Evolutionary conservation across 2,329 filamentous ascomycete species (phyloP).

Genomic region (Botryotinia narcissicola): DNA sequence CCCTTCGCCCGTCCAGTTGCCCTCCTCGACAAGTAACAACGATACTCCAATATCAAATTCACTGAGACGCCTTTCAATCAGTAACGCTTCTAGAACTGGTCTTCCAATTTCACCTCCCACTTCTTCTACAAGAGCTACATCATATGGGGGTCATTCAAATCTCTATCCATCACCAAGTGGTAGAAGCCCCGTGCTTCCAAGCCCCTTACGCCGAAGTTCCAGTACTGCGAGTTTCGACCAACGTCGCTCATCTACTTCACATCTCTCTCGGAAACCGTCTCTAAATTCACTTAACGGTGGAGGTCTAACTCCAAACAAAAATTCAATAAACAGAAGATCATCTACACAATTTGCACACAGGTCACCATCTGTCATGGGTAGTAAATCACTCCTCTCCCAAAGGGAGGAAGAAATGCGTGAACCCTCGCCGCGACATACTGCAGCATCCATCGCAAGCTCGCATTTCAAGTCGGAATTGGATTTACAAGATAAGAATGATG

Average conservation of each 20-base stretch:
- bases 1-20: constrained; percentile 16
- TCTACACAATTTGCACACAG: constrained; percentile 42
- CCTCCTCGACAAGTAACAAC: constrained; percentile 29
- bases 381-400: constrained; percentile 42
- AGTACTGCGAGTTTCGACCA: constrained; percentile 45
- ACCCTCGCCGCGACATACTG: constrained; percentile 45
- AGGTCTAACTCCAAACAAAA: constrained; percentile 39
- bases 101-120: constrained; percentile 26
- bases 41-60: constrained; percentile 35
- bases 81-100: constrained; percentile 25
- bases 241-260: constrained; percentile 43
- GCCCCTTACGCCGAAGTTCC: constrained; percentile 41
- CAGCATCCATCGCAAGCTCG: constrained; percentile 44
- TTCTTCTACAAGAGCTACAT: constrained; percentile 17
- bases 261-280: constrained; percentile 44
- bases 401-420: constrained; percentile 36
- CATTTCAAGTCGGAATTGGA: constrained; percentile 38
- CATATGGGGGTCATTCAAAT: constrained; percentile 21
- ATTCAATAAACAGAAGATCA: constrained; percentile 42
- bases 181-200: constrained; percentile 29
- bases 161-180: constrained; percentile 32
- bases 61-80: constrained; percentile 44
- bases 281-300: constrained; percentile 44
- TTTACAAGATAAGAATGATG: constrained; percentile 31
- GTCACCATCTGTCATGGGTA: constrained; percentile 37